phyloP scores from a whole-genome alignment of 495 filamentous ascomycete genomes.

The Neurospora tetraspora region DNA sequence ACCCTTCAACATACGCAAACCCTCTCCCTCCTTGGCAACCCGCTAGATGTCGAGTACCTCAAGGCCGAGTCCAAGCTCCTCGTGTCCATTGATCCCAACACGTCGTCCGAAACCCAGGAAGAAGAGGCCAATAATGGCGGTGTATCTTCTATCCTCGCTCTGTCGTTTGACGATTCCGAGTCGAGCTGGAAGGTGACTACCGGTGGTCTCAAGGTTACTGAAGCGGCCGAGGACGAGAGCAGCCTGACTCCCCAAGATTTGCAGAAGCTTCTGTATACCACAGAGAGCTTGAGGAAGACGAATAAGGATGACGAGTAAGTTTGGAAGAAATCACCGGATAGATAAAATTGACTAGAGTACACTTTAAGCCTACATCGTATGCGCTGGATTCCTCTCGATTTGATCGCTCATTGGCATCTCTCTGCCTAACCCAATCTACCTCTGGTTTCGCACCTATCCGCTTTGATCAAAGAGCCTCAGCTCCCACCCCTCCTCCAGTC shows the following conservation, averaged over 20 bases:
- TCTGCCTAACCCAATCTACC: background rate
- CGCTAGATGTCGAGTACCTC: conserved; percentile 42
- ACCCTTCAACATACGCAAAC: conserved; percentile 36
- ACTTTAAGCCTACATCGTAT: background rate
- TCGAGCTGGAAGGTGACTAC: conserved; percentile 1
- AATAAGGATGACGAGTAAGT: conserved; percentile 17
- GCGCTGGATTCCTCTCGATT: background rate
- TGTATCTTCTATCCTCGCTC: conserved; percentile 10
- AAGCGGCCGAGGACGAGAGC: conserved; percentile 11
- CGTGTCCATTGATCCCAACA: conserved; percentile 46
- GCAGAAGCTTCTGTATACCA: conserved; percentile 54
- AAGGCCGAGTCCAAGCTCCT: conserved; percentile 26
- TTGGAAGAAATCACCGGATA: background rate
- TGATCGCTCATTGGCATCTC: background rate
- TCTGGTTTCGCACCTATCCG: background rate
- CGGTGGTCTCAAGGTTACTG: conserved; percentile 3
- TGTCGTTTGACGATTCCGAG: conserved; percentile 6
- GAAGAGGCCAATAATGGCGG: conserved; percentile 10
- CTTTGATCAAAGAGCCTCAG: background rate
- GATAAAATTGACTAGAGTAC: background rate
- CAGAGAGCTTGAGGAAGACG: conserved; percentile 58
- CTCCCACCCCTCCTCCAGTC: background rate
- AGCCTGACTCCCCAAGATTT: conserved; percentile 31
- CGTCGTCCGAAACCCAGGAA: conserved; percentile 5
- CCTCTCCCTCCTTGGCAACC: conserved; percentile 46